phyloP scores from a whole-genome alignment of 2,329 filamentous ascomycete species.

The Phialophora expanda region DNA sequence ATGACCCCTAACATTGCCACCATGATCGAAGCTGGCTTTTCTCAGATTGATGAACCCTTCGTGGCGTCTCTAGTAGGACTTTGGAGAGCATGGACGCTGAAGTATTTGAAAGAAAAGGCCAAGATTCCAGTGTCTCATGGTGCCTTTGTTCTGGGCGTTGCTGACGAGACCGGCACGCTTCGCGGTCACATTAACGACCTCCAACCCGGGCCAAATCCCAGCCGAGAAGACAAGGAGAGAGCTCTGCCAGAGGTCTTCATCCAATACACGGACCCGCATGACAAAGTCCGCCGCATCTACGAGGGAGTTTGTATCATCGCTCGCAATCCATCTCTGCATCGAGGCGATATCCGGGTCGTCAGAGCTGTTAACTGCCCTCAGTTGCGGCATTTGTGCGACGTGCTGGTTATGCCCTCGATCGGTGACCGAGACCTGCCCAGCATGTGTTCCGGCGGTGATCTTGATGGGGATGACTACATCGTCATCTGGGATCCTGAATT shows the following conservation, averaged over 20 bases:
- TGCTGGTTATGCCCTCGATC: conserved; percentile 82
- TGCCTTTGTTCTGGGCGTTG: conserved; percentile 84
- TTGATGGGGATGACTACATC: conserved; percentile 95
- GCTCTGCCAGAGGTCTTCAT: conserved; percentile 85
- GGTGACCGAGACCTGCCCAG: conserved; percentile 85
- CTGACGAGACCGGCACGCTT: conserved; percentile 80
- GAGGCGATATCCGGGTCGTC: conserved; percentile 88
- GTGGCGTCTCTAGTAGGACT: conserved; percentile 76
- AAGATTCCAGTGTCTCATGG: conserved; percentile 80
- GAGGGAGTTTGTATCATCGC: conserved; percentile 81
- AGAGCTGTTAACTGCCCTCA: conserved; percentile 75
- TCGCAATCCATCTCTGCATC: conserved; percentile 90
- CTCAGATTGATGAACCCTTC: conserved; percentile 76
- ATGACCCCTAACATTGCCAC: conserved; percentile 74
- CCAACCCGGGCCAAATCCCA: conserved; percentile 42
- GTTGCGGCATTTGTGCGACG: conserved; percentile 79
- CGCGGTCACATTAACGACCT: conserved; percentile 69
- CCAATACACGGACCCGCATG: conserved; percentile 68
- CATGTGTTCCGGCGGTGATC: conserved; percentile 95
- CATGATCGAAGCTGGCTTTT: conserved; percentile 81
- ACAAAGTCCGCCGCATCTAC: conserved; percentile 67
- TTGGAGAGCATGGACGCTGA: conserved; percentile 89
- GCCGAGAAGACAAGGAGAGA: conserved; percentile 52
- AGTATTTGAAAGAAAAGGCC: conserved; percentile 89
- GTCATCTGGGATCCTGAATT: conserved; percentile 86